Conservation (phyloP, 148 eudicot species). For the Persicaria tinctoria region DNA sequence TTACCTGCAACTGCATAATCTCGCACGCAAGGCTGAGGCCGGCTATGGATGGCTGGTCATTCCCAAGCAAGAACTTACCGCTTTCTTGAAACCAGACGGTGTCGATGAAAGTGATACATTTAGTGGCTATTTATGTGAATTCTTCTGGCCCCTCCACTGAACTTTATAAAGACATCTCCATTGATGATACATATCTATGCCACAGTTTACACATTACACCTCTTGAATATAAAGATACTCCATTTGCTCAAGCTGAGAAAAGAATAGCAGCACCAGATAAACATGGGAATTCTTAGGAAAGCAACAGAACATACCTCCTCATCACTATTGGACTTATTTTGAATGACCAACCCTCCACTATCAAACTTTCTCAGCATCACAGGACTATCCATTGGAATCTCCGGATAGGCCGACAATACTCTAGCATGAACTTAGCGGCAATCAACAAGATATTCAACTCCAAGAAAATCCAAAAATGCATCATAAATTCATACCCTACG, state of each 20-base stretch:
- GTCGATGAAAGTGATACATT: constrained; percentile 6
- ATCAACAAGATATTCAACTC: too few species aligned
- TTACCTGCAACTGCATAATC: constrained; percentile 29
- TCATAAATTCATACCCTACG: too few species aligned
- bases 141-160: too few species aligned
- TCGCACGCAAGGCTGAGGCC: constrained; percentile 28
- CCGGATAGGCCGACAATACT: too few species aligned
- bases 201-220: not conserved
- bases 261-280: not conserved
- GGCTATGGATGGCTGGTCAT: constrained; percentile 28
- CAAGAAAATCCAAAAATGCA: too few species aligned
- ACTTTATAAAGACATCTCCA: too few species aligned
- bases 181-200: too few species aligned
- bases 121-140: too few species aligned
- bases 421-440: too few species aligned
- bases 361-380: constrained; percentile 90
- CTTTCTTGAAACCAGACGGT: constrained; percentile 21
- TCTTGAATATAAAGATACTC: not conserved
- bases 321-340: constrained; percentile 79
- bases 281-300: not conserved
- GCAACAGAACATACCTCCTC: constrained; percentile 53
- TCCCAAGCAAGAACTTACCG: constrained; percentile 24
- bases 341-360: constrained; percentile 93
- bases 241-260: not conserved
- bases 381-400: constrained; percentile 36